These are phyloP conservation scores for Calonectria pseudoreteaudii DNA, from an alignment of 2,329 filamentous ascomycete genomes.

Conservation along the genomic window DNA sequence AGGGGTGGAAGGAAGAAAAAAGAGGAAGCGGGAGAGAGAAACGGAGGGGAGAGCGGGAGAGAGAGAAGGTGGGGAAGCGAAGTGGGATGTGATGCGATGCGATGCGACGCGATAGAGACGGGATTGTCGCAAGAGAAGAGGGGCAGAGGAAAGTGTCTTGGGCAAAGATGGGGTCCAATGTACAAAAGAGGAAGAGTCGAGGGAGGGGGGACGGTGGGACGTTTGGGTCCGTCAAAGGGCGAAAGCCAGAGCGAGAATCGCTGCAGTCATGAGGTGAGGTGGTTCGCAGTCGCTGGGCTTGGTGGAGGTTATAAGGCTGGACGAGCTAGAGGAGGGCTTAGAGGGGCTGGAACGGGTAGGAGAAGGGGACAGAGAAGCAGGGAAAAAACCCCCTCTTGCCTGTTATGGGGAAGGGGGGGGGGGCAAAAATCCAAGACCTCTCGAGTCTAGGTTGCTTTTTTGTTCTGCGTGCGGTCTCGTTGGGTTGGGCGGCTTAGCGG, in stretches of 20 bases:
- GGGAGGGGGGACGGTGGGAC: conserved; percentile 30
- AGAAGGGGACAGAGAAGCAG: background rate
- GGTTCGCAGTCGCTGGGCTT: conserved; percentile 24
- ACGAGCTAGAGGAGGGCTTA: conserved; percentile 7
- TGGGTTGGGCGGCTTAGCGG: conserved; percentile 11
- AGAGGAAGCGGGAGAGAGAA: background rate
- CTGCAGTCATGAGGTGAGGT: conserved; percentile 41
- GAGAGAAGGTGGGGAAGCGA: conserved; percentile 12
- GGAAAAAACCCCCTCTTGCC: conserved; percentile 4
- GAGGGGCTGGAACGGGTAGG: conserved; percentile 3
- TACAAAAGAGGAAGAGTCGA: conserved; percentile 7
- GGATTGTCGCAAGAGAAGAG: conserved; percentile 13
- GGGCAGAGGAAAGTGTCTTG: background rate
- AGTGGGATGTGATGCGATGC: conserved; percentile 20
- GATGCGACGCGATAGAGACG: conserved; percentile 23
- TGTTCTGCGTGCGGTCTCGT: conserved; percentile 1
- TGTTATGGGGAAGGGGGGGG: conserved; percentile 10
- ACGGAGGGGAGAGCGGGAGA: conserved; percentile 3
- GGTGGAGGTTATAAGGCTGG: conserved; percentile 30
- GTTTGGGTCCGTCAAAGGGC: conserved; percentile 43
- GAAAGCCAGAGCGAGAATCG: conserved; percentile 35
- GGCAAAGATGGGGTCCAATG: background rate
- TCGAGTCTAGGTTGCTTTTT: background rate
- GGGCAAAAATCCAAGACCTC: background rate
- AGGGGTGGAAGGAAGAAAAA: background rate